Evolutionary conservation across 1,284 basidiomycete species (phyloP).

Genomic region (Cryptococcus maquisensis): DNA sequence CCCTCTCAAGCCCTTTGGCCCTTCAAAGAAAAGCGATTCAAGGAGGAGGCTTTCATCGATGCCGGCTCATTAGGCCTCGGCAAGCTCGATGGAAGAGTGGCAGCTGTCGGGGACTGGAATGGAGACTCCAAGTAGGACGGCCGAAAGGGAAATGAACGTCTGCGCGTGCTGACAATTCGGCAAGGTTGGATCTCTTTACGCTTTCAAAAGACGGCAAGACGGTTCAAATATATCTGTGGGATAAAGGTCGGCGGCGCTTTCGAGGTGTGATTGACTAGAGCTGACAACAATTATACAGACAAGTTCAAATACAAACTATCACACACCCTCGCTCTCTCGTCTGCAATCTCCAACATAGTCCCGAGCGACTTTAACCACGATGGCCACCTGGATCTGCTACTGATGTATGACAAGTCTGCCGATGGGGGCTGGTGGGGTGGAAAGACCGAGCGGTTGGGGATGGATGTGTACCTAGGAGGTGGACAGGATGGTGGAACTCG

Average conservation of each 20-base stretch:
- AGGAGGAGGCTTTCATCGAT: conserved; percentile 74
- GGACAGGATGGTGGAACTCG: conserved; percentile 63
- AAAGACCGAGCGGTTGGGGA: conserved; percentile 53
- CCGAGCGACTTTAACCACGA: conserved; percentile 91
- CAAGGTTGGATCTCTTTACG: conserved; percentile 66
- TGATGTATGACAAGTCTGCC: conserved; percentile 64
- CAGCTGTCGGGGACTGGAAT: conserved; percentile 91
- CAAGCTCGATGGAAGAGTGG: conserved; percentile 58
- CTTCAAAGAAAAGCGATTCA: conserved; percentile 76
- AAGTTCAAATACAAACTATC: conserved; percentile 45
- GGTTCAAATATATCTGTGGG: conserved; percentile 74
- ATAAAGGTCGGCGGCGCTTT: conserved; percentile 59
- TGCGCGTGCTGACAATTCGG: not conserved
- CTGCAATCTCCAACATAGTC: conserved; percentile 62
- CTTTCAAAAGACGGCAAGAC: conserved; percentile 69
- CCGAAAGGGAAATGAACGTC: not conserved
- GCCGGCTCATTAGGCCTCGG: conserved; percentile 76
- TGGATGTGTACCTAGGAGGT: conserved; percentile 64
- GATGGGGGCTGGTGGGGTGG: conserved; percentile 49
- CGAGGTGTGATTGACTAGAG: not conserved
- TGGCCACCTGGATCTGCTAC: conserved; percentile 80
- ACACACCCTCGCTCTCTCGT: conserved; percentile 26
- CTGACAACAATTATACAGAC: conserved; percentile 44
- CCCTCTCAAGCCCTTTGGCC: conserved; percentile 60
- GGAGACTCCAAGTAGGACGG: conserved; percentile 82